A percentile compares a stretch with the other conserved stretches of the same genome.
Conservation (phyloP, 805 yeast species). For the Millerozyma miso region DNA sequence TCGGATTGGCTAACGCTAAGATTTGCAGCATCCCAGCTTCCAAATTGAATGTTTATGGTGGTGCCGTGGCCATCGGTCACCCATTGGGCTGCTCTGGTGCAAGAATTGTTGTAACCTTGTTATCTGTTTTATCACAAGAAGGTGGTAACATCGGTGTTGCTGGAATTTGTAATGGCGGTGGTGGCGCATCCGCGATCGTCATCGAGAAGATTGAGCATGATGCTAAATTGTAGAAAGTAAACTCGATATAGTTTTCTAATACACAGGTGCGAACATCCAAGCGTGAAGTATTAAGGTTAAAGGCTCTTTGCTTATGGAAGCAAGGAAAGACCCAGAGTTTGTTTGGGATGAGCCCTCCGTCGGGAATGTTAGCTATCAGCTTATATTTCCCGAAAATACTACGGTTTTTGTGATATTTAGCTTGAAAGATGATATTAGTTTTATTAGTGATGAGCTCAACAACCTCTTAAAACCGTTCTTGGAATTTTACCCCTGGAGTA, state of each 20-base stretch:
- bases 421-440: conserved; percentile 1
- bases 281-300: neutral
- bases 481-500: conserved; percentile 19
- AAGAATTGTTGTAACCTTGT: conserved; percentile 82
- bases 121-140: conserved; percentile 80
- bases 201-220: conserved; percentile 58
- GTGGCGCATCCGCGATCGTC: conserved; percentile 94
- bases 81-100: conserved; percentile 97
- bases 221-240: conserved; percentile 28
- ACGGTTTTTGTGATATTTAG: conserved; percentile 7
- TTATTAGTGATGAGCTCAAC: conserved; percentile 2
- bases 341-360: conserved; percentile 9
- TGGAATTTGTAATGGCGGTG: conserved; percentile 99
- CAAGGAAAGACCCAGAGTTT: conserved; percentile 1
- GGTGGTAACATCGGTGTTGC: conserved; percentile 81
- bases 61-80: conserved; percentile 94
- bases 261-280: neutral
- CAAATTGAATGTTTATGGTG: conserved; percentile 87
- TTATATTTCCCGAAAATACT: conserved; percentile 6
- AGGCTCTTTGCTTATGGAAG: neutral
- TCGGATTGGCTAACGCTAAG: conserved; percentile 85
- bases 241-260: conserved; percentile 1
- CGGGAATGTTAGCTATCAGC: conserved; percentile 4
- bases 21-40: conserved; percentile 56
- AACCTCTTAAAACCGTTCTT: conserved; percentile 16